Evolutionary conservation across 2,329 filamentous ascomycete genomes (phyloP).

Genomic region (Trematosphaeria pertusa): DNA sequence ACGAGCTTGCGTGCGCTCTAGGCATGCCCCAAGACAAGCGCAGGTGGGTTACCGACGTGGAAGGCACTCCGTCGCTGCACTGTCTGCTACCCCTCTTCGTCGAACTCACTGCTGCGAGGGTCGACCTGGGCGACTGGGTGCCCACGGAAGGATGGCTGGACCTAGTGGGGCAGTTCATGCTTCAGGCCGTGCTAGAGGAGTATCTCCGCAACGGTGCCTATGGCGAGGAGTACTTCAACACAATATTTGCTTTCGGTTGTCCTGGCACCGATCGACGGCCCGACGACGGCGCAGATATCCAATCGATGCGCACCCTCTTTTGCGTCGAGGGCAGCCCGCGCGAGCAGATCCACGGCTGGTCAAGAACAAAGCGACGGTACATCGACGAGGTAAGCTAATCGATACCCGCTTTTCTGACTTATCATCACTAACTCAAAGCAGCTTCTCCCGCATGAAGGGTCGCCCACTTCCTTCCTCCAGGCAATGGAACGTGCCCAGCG

Average conservation of each 20-base stretch:
- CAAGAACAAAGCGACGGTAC: constrained; percentile 41
- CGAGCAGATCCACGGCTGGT: constrained; percentile 47
- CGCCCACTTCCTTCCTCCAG: constrained; percentile 26
- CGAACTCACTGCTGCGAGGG: constrained; percentile 56
- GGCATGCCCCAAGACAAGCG: constrained; percentile 32
- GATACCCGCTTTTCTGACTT: too few species aligned
- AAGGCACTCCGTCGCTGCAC: constrained; percentile 46
- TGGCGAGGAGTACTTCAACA: constrained; percentile 47
- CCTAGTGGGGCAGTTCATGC: constrained; percentile 56
- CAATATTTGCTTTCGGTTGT: constrained; percentile 56
- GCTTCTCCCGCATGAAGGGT: constrained; percentile 27
- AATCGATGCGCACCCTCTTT: constrained; percentile 45
- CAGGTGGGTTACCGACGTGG: constrained; percentile 40
- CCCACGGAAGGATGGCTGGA: constrained; percentile 53
- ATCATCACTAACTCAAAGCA: constrained; percentile 11
- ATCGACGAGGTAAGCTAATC: constrained; percentile 32
- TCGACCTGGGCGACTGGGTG: constrained; percentile 38
- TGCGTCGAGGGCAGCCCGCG: constrained; percentile 36
- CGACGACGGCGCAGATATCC: constrained; percentile 35
- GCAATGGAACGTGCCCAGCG: constrained; percentile 35
- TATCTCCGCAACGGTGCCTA: constrained; percentile 49
- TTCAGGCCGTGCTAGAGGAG: constrained; percentile 60
- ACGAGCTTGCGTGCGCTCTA: constrained; percentile 31
- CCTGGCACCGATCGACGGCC: constrained; percentile 29
- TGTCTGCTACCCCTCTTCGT: constrained; percentile 59